Evolutionary conservation across 140 eudicot species (phyloP).

Genomic region (Anethum foeniculum): DNA sequence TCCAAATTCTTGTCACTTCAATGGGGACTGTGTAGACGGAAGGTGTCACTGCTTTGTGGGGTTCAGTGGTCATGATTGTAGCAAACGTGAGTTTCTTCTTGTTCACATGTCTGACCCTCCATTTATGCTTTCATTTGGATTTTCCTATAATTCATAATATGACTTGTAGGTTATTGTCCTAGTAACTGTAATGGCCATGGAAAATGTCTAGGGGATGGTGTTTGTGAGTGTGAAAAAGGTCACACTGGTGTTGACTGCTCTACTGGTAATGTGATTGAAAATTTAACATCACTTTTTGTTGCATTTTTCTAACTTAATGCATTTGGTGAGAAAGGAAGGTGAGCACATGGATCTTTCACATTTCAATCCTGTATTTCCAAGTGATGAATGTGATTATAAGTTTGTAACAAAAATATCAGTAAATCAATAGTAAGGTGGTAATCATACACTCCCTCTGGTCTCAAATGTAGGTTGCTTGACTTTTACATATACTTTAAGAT

Average conservation of each 20-base stretch:
- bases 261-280: slow-evolving; percentile 40
- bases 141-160: slow-evolving; percentile 15
- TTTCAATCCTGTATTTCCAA: not conserved
- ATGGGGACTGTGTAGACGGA: slow-evolving; percentile 82
- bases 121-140: not conserved
- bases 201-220: slow-evolving; percentile 58
- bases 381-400: not conserved
- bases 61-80: slow-evolving; percentile 74
- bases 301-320: not conserved
- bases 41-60: slow-evolving; percentile 82
- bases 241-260: slow-evolving; percentile 90
- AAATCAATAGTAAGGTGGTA: no score
- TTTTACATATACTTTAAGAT: no score
- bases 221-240: slow-evolving; percentile 63
- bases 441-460: no score
- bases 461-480: no score
- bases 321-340: not conserved
- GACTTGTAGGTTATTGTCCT: slow-evolving; percentile 67
- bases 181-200: slow-evolving; percentile 73
- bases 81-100: slow-evolving; percentile 49
- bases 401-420: no score
- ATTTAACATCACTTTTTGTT: not conserved
- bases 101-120: not conserved
- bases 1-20: slow-evolving; percentile 65
- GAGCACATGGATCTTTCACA: not conserved